These are phyloP conservation scores for Wickerhamiella sergipiensis DNA, from an alignment of 805 yeast species.

Conservation along the genomic window DNA sequence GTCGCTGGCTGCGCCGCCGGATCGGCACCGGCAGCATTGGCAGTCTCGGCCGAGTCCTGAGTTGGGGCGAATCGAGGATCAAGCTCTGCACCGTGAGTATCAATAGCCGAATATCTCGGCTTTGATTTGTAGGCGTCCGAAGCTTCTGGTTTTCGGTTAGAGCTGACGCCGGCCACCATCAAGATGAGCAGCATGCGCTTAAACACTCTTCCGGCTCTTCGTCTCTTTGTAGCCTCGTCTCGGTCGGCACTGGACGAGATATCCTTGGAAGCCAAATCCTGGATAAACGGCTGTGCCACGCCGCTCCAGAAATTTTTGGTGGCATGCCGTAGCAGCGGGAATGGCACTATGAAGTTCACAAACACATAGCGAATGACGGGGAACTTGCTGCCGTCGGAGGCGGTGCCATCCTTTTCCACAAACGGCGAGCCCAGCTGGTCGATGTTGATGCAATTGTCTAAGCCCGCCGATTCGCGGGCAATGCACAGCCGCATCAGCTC, in stretches of 20 bases:
- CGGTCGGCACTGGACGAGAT: constrained; percentile 66
- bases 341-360: constrained; percentile 43
- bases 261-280: constrained; percentile 57
- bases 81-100: constrained; percentile 6
- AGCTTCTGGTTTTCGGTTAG: constrained; percentile 37
- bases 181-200: constrained; percentile 49
- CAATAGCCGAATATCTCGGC: constrained; percentile 27
- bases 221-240: constrained; percentile 58
- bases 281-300: constrained; percentile 70
- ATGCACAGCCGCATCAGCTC: constrained; percentile 56
- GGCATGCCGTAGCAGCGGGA: constrained; percentile 48
- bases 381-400: constrained; percentile 27
- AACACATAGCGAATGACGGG: constrained; percentile 63
- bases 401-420: constrained; percentile 31
- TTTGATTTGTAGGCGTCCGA: background rate
- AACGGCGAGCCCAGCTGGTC: constrained; percentile 72
- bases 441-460: constrained; percentile 50
- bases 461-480: constrained; percentile 42
- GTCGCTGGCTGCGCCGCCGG: too few species aligned
- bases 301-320: constrained; percentile 63
- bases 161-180: constrained; percentile 61
- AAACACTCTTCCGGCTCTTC: constrained; percentile 47
- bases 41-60: too few species aligned
- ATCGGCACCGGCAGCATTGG: too few species aligned
- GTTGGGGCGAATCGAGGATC: background rate